Percentiles rank a stretch among this genome's conserved stretches.
Evolutionary conservation across 1,284 basidiomycete genomes (phyloP).

Genomic region (Leccinum angustisporum): DNA sequence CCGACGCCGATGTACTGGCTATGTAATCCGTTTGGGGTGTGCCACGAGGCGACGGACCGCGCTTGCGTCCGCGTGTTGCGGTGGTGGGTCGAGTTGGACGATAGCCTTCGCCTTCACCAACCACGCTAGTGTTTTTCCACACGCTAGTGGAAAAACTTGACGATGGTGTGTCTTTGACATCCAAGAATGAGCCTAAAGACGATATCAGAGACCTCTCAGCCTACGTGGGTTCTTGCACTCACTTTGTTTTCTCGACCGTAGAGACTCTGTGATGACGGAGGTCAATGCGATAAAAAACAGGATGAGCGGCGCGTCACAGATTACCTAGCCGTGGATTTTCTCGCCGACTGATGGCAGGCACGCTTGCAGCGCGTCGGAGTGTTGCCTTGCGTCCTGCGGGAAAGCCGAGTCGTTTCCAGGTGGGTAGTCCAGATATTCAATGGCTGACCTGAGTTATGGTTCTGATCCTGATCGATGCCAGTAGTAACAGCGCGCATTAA

Average conservation of each 20-base stretch:
- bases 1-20: conserved; percentile 2
- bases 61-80: conserved; percentile 24
- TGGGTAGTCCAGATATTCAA: conserved; percentile 1
- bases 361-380: conserved; percentile 17
- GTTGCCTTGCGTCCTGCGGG: conserved; percentile 16
- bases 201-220: conserved; percentile 3
- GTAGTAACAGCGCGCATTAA: background rate
- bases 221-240: conserved; percentile 2
- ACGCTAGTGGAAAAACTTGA: conserved; percentile 8
- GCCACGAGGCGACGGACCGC: conserved; percentile 4
- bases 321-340: conserved; percentile 19
- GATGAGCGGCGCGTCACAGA: background rate
- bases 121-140: conserved; percentile 5
- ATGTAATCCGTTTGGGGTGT: conserved; percentile 4
- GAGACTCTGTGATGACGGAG: conserved; percentile 14
- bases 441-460: conserved; percentile 23
- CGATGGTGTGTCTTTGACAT: conserved; percentile 11
- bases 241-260: conserved; percentile 20
- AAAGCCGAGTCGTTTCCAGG: conserved; percentile 9
- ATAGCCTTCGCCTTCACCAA: conserved; percentile 15
- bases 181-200: conserved; percentile 12
- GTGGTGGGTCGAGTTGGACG: conserved; percentile 5
- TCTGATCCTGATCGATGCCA: background rate
- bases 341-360: conserved; percentile 15
- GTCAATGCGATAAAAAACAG: conserved; percentile 13